Base-by-base conservation (phyloP, 2,329 filamentous ascomycete species). In the Lasiodiplodia sp. region DNA sequence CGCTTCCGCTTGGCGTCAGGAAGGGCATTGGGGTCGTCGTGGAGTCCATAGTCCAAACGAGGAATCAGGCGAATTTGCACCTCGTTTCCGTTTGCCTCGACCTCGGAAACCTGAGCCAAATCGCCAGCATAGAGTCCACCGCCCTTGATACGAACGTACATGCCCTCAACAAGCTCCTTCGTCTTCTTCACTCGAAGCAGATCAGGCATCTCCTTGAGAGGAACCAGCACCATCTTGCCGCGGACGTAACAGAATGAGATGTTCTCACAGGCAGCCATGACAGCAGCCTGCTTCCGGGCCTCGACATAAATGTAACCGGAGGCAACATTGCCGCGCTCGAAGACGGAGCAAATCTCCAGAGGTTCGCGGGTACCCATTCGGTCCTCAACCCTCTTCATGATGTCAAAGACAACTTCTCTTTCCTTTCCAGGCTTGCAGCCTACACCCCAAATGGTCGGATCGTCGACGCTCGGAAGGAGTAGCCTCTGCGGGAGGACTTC, bases 121-220 rank as follows among this genome's bases (percentile, higher is more conserved):
- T 99, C 96, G 23, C 92, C 92, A 51, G 89, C 88, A 80, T 99
- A 96, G 77, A 94, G 92, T 55, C 90, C 87, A 2, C 90, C 90
- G 66, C 92, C 88, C 78, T 90, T 91, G 71, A 98, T 89, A 71
- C 96, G 93, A 64, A 98, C 95, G 87, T 96, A 99, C 47, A 93
- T 93, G 71, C 95, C 95, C 11, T 91, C 92, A 73, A 96, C 90
- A 40, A 99, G 90, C 58, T 94, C 92, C 2, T 92, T 95, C 83
- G 97, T 97, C 70, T 89, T 90, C 34, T 97, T 93, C 28, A 69
- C 63, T 64, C 94, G 90, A 21, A 99, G 86, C n/a, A 99, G 87
- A 80, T 98, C 96, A 1, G 96, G 95, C 90, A 97, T 97, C 80
- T 99, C 96, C 79, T 97, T 97, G 75, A 98, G 94, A 60, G 96